Base-by-base conservation (phyloP, 176 grass and related monocot genomes). In the Zea luxurians region DNA sequence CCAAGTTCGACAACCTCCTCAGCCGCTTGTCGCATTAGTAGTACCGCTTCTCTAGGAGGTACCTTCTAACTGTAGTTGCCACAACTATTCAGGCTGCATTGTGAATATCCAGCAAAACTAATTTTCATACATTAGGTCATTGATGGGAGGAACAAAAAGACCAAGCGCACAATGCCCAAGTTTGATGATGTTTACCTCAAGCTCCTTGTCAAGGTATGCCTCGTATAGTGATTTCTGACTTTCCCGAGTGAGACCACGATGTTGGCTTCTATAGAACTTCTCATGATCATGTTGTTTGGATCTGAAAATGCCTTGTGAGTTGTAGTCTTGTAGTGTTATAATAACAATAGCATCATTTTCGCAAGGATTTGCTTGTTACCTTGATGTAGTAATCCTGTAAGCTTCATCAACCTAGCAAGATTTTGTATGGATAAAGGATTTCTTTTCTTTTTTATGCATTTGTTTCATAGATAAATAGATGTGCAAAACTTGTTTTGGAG, bases 101-200 rank as follows among this genome's bases (percentile, higher is more conserved):
- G n/a, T n/a, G n/a, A n/a, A n/a, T n/a, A n/a, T n/a, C n/a, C n/a
- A n/a, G n/a, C n/a, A n/a, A n/a, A n/a, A n/a, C n/a, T n/a, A n/a
- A n/a, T n/a, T n/a, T n/a, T n/a, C n/a, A n/a, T n/a, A n/a, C n/a
- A n/a, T n/a, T n/a, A n/a, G n/a, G n/a, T n/a, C n/a, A n/a, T n/a
- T n/a, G 90, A 87, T 1, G 90, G 90, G 50, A 83, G 90, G 68
- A 92, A 85, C 90, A 92, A 92, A 80, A 92, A 86, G 87, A 76
- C 84, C 41, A 89, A 79, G 86, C 90, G 90, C 81, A 74, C 73
- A 7, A 84, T 81, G 5, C 90, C 90, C 62, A 92, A 78, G 83
- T 92, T 87, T 1, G 84, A 92, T 61, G 90, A 92, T 80, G 87
- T 92, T 63, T 92, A 92, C 76, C 90, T 92, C 72, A 92, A 84